Percentiles rank a stretch among this genome's conserved stretches.
Evolutionary conservation across 2,329 filamentous ascomycete genomes (phyloP).

Genomic region (Diplodia seriata): DNA sequence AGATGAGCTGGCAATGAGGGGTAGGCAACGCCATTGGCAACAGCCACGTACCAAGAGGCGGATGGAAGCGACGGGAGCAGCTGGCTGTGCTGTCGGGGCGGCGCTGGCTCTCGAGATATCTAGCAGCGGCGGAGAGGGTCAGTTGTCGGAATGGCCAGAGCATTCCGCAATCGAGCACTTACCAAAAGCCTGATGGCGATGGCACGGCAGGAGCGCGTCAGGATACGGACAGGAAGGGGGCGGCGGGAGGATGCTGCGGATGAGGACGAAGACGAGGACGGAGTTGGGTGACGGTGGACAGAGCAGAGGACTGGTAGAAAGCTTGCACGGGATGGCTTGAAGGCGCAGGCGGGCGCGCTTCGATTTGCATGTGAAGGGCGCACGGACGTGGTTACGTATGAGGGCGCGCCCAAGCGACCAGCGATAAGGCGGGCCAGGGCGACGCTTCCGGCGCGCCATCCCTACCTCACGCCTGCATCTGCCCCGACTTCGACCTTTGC

Average conservation of each 20-base stretch:
- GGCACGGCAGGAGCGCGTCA: slow-evolving; percentile 15
- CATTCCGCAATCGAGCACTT: slow-evolving; percentile 32
- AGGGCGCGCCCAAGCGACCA: slow-evolving; percentile 20
- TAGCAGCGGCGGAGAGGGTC: slow-evolving; percentile 22
- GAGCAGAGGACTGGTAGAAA: slow-evolving; percentile 15
- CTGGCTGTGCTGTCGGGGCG: not conserved
- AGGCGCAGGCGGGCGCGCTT: not conserved
- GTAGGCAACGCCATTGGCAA: not conserved
- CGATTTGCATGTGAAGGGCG: slow-evolving; percentile 11
- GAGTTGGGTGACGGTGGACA: slow-evolving; percentile 27
- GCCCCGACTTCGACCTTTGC: not conserved
- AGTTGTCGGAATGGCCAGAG: slow-evolving; percentile 18
- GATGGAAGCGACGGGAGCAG: not conserved
- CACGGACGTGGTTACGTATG: slow-evolving; percentile 29
- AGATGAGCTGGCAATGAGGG: slow-evolving; percentile 8
- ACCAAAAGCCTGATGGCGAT: not conserved
- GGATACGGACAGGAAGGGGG: not conserved
- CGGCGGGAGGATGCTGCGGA: not conserved
- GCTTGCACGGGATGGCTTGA: slow-evolving; percentile 8
- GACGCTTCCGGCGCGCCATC: slow-evolving; percentile 27
- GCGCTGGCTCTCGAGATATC: slow-evolving; percentile 16
- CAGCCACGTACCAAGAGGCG: slow-evolving; percentile 4
- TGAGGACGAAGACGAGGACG: not conserved
- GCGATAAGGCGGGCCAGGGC: slow-evolving; percentile 29
- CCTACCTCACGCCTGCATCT: slow-evolving; percentile 11